Evolutionary conservation across 1,284 basidiomycete genomes (phyloP).

Genomic region (Singerocomus rubriflavus): DNA sequence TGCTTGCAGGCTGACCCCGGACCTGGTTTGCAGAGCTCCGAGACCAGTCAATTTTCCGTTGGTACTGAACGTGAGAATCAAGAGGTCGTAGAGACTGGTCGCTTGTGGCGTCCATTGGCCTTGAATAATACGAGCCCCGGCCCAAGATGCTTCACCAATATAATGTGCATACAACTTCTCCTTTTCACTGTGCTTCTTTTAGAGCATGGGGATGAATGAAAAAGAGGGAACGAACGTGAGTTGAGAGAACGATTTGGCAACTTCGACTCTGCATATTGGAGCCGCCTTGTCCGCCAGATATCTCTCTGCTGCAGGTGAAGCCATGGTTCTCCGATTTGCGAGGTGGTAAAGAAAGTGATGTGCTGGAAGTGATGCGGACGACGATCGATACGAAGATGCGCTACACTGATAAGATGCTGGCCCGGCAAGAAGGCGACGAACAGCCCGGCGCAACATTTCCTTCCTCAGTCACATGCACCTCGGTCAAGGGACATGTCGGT

Average conservation of each 20-base stretch:
- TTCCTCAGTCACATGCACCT: too few species aligned
- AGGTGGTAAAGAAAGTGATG: neutral
- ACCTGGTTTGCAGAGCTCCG: slow-evolving; percentile 46
- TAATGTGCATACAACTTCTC: slow-evolving; percentile 79
- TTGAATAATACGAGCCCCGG: slow-evolving; percentile 78
- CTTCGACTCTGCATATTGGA: slow-evolving; percentile 66
- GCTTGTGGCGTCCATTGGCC: slow-evolving; percentile 71
- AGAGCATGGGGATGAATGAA: neutral
- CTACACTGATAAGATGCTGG: slow-evolving; percentile 14
- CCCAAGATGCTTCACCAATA: slow-evolving; percentile 70
- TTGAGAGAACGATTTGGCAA: slow-evolving; percentile 62
- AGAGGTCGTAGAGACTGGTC: slow-evolving; percentile 61
- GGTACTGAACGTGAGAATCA: slow-evolving; percentile 66
- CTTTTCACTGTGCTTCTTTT: slow-evolving; percentile 43
- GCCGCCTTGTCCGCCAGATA: slow-evolving; percentile 68
- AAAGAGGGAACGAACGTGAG: slow-evolving; percentile 47
- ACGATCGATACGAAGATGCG: slow-evolving; percentile 15
- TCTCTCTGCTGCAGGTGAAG: slow-evolving; percentile 46
- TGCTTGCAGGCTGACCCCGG: slow-evolving; percentile 54
- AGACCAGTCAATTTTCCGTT: slow-evolving; percentile 59
- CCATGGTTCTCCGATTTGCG: slow-evolving; percentile 29
- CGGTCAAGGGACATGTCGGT: neutral
- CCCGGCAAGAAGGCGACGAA: slow-evolving; percentile 5
- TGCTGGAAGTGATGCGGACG: neutral
- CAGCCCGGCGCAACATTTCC: slow-evolving; percentile 10